Conservation (phyloP, 495 filamentous ascomycete species). For the Clavariopsis aquatica region DNA sequence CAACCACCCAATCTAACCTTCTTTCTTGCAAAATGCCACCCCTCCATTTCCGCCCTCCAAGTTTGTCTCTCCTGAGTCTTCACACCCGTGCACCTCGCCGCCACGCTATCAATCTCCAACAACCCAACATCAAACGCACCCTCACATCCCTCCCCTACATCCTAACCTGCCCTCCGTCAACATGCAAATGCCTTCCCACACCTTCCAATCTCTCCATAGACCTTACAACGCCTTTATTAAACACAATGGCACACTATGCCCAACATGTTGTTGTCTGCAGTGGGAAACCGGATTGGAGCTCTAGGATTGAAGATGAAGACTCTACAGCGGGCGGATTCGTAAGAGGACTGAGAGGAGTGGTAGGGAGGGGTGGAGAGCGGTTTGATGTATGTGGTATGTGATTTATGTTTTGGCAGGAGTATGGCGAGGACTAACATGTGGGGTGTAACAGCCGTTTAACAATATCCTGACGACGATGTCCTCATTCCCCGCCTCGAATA, state of each 20-base stretch:
- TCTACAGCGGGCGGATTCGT: slow-evolving; percentile 62
- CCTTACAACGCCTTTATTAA: slow-evolving; percentile 63
- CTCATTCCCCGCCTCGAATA: slow-evolving; percentile 52
- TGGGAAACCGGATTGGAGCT: slow-evolving; percentile 76
- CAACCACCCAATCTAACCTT: background rate
- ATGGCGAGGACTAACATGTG: background rate
- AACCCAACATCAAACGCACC: background rate
- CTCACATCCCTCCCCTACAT: slow-evolving; percentile 10
- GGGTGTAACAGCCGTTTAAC: slow-evolving; percentile 66
- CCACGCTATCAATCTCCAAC: no score
- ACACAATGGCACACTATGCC: slow-evolving; percentile 75
- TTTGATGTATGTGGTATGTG: slow-evolving; percentile 63
- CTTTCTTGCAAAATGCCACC: slow-evolving; percentile 1
- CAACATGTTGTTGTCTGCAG: slow-evolving; percentile 84
- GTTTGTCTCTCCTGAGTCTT: background rate
- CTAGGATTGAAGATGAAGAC: slow-evolving; percentile 65
- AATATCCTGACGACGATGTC: slow-evolving; percentile 75
- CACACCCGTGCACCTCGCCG: no score
- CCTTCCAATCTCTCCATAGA: slow-evolving; percentile 78
- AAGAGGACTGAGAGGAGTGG: slow-evolving; percentile 65
- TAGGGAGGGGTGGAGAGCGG: slow-evolving; percentile 66
- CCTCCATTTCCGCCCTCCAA: background rate
- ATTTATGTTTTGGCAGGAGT: no score
- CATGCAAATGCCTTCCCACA: slow-evolving; percentile 67
- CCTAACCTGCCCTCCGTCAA: slow-evolving; percentile 65